Percentiles rank a stretch among this genome's conserved stretches.
These are phyloP conservation scores for Yamadazyma atlantica DNA, from an alignment of 1,139 yeast genomes.

Conservation along the genomic window DNA sequence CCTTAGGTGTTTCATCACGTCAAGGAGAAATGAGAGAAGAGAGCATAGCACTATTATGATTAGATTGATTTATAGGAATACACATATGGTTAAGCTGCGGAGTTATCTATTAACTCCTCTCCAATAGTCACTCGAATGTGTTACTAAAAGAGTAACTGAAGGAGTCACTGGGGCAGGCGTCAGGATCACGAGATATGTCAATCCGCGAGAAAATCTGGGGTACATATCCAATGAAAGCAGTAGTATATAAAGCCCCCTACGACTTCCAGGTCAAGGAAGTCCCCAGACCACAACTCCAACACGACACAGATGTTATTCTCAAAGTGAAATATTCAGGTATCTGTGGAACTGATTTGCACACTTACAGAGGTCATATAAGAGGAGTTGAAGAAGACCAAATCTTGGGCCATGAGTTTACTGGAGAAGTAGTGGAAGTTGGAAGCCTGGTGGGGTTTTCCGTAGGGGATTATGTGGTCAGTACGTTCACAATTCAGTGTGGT, in stretches of 20 bases:
- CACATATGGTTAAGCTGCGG: no score
- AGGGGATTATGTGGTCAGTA: slow-evolving; percentile 50
- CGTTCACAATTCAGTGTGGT: slow-evolving; percentile 59
- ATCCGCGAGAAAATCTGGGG: slow-evolving; percentile 2
- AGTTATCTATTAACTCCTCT: no score
- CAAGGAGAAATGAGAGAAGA: no score
- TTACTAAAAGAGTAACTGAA: no score
- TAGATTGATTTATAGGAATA: background rate
- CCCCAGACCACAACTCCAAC: slow-evolving; percentile 42
- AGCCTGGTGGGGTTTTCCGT: slow-evolving; percentile 31
- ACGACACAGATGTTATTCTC: slow-evolving; percentile 49
- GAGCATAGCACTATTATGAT: no score
- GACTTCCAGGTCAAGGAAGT: slow-evolving; percentile 43
- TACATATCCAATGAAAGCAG: slow-evolving; percentile 47
- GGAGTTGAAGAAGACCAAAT: slow-evolving; percentile 38
- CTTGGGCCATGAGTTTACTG: slow-evolving; percentile 54
- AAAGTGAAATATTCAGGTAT: slow-evolving; percentile 55
- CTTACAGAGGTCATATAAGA: slow-evolving; percentile 56
- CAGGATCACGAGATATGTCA: no score
- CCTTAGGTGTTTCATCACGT: no score
- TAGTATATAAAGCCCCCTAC: slow-evolving; percentile 53
- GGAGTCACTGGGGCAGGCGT: no score
- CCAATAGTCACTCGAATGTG: no score
- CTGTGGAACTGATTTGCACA: slow-evolving; percentile 64
- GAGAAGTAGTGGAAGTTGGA: slow-evolving; percentile 42